phyloP scores from a whole-genome alignment of 108 stramenopile genomes.

The Fragilariopsis cylindrus region DNA sequence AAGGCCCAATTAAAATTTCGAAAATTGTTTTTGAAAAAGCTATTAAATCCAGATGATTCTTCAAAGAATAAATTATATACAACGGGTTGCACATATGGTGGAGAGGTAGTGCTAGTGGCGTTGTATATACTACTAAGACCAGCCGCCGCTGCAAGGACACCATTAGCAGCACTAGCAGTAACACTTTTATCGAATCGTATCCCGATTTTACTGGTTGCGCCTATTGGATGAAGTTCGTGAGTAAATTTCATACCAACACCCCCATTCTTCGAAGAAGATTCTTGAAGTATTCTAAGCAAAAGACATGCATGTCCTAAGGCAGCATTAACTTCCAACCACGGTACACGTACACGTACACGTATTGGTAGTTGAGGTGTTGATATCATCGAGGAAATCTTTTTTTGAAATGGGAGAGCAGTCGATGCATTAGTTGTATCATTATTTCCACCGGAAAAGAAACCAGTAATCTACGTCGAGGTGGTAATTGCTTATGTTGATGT shows the following conservation, averaged over 20 bases:
- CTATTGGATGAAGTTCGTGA: constrained; percentile 66
- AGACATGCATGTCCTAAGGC: constrained; percentile 75
- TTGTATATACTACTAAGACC: constrained; percentile 9
- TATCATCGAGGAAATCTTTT: background rate
- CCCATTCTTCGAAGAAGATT: constrained; percentile 16
- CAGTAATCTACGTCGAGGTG: background rate
- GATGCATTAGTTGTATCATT: background rate
- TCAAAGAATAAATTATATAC: constrained; percentile 46
- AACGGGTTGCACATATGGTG: constrained; percentile 4
- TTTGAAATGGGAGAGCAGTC: background rate
- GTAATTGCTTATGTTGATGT: background rate
- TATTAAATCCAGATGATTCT: constrained; percentile 33
- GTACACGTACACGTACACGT: constrained; percentile 55
- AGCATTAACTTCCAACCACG: constrained; percentile 85
- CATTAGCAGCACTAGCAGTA: background rate
- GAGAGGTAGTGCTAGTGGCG: background rate
- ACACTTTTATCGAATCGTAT: constrained; percentile 26
- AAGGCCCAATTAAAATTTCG: constrained; percentile 82
- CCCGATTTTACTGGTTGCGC: constrained; percentile 74
- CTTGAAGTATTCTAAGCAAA: constrained; percentile 60
- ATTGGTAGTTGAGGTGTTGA: background rate
- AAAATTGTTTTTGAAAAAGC: constrained; percentile 47
- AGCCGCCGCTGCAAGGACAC: constrained; percentile 17
- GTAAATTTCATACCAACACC: constrained; percentile 52
- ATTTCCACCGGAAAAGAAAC: background rate